A percentile compares a stretch with the other conserved stretches of the same genome.
Conservation (phyloP, 1,139 yeast species). For the Zygosaccharomyces sapae region DNA sequence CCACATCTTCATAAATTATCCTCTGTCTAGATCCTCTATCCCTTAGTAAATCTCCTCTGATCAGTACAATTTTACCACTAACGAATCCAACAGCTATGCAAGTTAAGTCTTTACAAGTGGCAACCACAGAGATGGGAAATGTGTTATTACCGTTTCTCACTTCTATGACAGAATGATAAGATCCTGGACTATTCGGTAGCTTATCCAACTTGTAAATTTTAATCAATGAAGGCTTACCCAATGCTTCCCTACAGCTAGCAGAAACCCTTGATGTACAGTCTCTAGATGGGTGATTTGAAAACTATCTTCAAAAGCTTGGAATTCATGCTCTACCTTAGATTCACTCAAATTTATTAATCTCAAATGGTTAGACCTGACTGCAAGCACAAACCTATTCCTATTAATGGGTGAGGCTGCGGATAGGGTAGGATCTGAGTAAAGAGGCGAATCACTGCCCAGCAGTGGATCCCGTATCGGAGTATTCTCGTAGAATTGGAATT, state of each 20-base stretch:
- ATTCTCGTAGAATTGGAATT: conserved; percentile 80
- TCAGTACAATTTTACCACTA: conserved; percentile 75
- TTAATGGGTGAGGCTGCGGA: conserved; percentile 55
- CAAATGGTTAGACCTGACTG: conserved; percentile 52
- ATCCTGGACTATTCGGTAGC: conserved; percentile 41
- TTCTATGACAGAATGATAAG: conserved; percentile 42
- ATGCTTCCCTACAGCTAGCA: conserved; percentile 74
- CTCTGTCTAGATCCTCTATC: conserved; percentile 91
- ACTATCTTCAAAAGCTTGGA: conserved; percentile 61
- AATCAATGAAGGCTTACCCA: conserved; percentile 62
- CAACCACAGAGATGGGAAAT: conserved; percentile 67
- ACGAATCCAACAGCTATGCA: conserved; percentile 80
- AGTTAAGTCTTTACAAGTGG: conserved; percentile 52
- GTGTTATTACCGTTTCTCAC: conserved; percentile 56
- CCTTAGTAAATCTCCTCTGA: conserved; percentile 81
- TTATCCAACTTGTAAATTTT: conserved; percentile 70
- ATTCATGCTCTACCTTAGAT: conserved; percentile 46
- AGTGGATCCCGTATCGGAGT: conserved; percentile 83
- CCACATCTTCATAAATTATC: conserved; percentile 54
- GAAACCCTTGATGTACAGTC: conserved; percentile 45
- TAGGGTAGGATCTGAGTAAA: conserved; percentile 74
- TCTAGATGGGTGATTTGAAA: conserved; percentile 58
- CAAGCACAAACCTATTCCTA: conserved; percentile 51
- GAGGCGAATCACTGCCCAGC: conserved; percentile 54
- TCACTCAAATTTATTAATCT: conserved; percentile 51